These are phyloP conservation scores for Tetracentron sinense DNA, from an alignment of 164 flowering plant species.

Conservation along the genomic window DNA sequence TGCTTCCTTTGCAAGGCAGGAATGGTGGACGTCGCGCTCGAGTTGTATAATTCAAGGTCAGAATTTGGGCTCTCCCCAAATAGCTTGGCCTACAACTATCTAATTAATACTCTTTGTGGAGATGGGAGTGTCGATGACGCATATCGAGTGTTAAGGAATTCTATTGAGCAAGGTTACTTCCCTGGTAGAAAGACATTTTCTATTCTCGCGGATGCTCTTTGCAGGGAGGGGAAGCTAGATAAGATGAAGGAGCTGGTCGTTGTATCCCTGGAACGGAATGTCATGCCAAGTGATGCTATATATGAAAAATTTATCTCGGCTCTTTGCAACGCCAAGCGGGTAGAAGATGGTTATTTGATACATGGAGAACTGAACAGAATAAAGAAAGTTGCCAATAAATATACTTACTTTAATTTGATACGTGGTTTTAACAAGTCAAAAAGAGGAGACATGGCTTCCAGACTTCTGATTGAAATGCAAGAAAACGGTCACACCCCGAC, in stretches of 20 bases:
- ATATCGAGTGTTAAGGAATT: constrained; percentile 42
- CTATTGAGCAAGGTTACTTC: constrained; percentile 51
- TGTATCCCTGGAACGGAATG: constrained; percentile 34
- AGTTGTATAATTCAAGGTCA: constrained; percentile 47
- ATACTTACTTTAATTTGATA: constrained; percentile 42
- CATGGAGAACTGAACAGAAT: constrained; percentile 29
- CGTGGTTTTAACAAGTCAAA: constrained; percentile 33
- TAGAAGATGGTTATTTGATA: constrained; percentile 57
- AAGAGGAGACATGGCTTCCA: constrained; percentile 65
- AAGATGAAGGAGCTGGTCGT: constrained; percentile 54
- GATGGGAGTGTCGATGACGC: constrained; percentile 65
- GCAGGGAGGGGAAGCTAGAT: constrained; percentile 56
- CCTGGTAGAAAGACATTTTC: constrained; percentile 50
- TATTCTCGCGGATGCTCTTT: constrained; percentile 56
- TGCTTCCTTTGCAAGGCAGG: constrained; percentile 89
- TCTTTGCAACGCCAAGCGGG: constrained; percentile 45
- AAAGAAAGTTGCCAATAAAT: constrained; percentile 16
- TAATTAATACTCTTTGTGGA: constrained; percentile 57
- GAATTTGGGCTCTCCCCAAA: constrained; percentile 54
- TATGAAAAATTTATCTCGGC: constrained; percentile 46
- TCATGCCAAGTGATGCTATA: constrained; percentile 29
- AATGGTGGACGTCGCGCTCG: constrained; percentile 66
- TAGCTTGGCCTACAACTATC: constrained; percentile 54
- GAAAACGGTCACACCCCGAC: constrained; percentile 49
- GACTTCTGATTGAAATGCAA: constrained; percentile 70